Percentiles rank a stretch among this genome's conserved stretches.
Evolutionary conservation across 2,329 filamentous ascomycete species (phyloP).

Genomic region (Pseudocercospora cruenta): DNA sequence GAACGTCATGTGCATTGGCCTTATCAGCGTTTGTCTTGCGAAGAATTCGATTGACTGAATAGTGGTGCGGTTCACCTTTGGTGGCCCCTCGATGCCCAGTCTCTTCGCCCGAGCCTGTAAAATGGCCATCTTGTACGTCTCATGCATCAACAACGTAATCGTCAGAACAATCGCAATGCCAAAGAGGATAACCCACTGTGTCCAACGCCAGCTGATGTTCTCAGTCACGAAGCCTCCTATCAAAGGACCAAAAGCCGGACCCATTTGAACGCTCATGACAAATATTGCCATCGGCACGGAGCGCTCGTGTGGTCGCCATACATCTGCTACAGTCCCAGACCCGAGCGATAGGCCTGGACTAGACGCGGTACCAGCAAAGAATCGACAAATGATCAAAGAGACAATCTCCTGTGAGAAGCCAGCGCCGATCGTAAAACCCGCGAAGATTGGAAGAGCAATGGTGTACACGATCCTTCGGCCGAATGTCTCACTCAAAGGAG

Average conservation of each 20-base stretch:
- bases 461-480: constrained; percentile 60
- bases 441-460: constrained; percentile 51
- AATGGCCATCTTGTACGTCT: constrained; percentile 40
- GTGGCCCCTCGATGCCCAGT: constrained; percentile 23
- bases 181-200: constrained; percentile 39
- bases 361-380: constrained; percentile 75
- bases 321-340: constrained; percentile 26
- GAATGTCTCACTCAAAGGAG: constrained; percentile 62
- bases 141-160: constrained; percentile 38
- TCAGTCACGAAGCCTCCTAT: constrained; percentile 40
- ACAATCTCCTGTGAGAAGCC: constrained; percentile 57
- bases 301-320: constrained; percentile 24
- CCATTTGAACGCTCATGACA: constrained; percentile 13
- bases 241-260: constrained; percentile 17
- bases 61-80: background rate
- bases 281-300: constrained; percentile 23
- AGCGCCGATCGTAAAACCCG: constrained; percentile 61
- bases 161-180: constrained; percentile 30
- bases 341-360: constrained; percentile 54
- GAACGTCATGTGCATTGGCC: constrained; percentile 35
- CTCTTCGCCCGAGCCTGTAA: constrained; percentile 32
- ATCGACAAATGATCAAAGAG: constrained; percentile 58
- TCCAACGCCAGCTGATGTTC: constrained; percentile 39
- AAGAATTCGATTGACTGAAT: constrained; percentile 12
- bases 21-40: constrained; percentile 24